These are phyloP conservation scores for Umbelopsis sp. DNA, from an alignment of 192 early-diverging fungal genomes.

Conservation along the genomic window DNA sequence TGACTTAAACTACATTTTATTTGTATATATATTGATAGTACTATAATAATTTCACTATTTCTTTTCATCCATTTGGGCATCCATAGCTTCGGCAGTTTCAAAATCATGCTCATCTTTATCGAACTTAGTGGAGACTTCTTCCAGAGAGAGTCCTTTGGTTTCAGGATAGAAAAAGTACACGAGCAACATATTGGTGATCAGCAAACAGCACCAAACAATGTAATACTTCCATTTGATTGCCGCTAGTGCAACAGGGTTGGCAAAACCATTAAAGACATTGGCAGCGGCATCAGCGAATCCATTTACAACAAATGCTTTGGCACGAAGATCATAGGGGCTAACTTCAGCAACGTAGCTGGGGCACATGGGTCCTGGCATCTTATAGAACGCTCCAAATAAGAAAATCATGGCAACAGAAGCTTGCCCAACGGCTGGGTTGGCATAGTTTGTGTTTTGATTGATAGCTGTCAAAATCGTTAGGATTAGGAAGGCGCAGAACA, in stretches of 20 bases:
- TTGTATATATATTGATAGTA: background rate
- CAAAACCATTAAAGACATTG: background rate
- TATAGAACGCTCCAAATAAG: background rate
- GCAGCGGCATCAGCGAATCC: conserved; percentile 11
- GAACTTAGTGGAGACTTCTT: conserved; percentile 52
- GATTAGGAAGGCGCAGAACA: background rate
- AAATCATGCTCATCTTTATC: background rate
- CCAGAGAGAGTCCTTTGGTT: conserved; percentile 79
- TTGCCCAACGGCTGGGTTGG: background rate
- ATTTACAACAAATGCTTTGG: background rate
- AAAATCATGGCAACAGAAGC: conserved; percentile 15
- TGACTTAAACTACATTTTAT: background rate
- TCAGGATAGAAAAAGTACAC: conserved; percentile 74
- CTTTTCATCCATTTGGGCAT: background rate
- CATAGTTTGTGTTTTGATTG: background rate
- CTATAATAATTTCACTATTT: background rate
- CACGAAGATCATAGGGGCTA: conserved; percentile 7
- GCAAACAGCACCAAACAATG: background rate
- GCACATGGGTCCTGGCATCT: background rate
- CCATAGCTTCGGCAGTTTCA: background rate
- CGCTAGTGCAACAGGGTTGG: background rate
- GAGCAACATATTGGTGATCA: background rate
- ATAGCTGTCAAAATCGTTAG: background rate
- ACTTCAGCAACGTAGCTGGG: conserved; percentile 8
- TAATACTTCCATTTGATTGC: conserved; percentile 14